Percentiles rank a stretch among this genome's conserved stretches.
These are phyloP conservation scores for Penicillium concentricum DNA, from an alignment of 2,329 filamentous ascomycete genomes.

Conservation along the genomic window DNA sequence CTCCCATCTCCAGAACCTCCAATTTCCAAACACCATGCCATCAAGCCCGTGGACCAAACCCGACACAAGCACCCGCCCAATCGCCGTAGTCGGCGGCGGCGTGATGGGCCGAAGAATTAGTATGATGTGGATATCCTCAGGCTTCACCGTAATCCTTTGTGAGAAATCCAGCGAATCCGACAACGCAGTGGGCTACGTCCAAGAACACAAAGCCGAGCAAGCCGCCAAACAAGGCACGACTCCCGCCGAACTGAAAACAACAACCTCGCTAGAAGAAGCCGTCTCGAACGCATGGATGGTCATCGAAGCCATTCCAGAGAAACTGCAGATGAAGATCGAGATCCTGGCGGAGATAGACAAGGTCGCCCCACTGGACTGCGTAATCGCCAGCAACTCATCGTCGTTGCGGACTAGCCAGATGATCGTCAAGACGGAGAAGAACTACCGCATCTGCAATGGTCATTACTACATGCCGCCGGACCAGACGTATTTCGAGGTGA, in stretches of 20 bases:
- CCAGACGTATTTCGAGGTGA: slow-evolving; percentile 18
- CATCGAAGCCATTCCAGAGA: slow-evolving; percentile 19
- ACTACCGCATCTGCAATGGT: slow-evolving; percentile 24
- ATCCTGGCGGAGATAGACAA: slow-evolving; percentile 14
- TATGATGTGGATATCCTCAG: slow-evolving; percentile 23
- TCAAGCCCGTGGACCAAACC: slow-evolving; percentile 18
- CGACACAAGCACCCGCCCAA: slow-evolving; percentile 20
- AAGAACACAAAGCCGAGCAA: slow-evolving; percentile 13
- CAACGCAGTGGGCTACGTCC: slow-evolving; percentile 15
- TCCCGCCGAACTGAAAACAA: slow-evolving; percentile 6
- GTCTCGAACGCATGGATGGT: slow-evolving; percentile 18
- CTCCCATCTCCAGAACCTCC: background rate
- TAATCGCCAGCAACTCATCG: slow-evolving; percentile 20
- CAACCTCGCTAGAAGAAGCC: slow-evolving; percentile 12
- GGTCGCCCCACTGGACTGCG: slow-evolving; percentile 13
- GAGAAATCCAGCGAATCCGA: slow-evolving; percentile 12
- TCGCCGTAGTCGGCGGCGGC: slow-evolving; percentile 22
- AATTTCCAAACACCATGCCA: slow-evolving; percentile 11
- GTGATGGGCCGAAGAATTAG: slow-evolving; percentile 22
- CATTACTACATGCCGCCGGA: slow-evolving; percentile 26
- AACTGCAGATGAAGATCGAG: slow-evolving; percentile 18
- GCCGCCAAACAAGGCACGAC: slow-evolving; percentile 16
- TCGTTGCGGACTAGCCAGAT: slow-evolving; percentile 19
- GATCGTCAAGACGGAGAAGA: slow-evolving; percentile 17
- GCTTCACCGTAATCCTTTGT: slow-evolving; percentile 16